Evolutionary conservation across 352 stramenopile species (phyloP).

Genomic region (Plasmopara viticola): DNA sequence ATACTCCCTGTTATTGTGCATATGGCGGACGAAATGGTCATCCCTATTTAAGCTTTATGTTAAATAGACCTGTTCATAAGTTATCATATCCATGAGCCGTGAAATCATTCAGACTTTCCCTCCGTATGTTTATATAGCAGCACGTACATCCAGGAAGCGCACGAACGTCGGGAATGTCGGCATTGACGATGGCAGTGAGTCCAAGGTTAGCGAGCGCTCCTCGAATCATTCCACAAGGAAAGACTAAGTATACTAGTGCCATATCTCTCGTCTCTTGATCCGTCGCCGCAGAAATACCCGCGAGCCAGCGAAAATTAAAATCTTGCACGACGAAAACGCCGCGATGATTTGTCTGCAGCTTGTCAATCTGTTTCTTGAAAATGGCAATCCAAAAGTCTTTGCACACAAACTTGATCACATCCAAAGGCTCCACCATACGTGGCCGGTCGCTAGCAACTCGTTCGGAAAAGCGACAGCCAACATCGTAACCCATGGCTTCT

Average conservation of each 20-base stretch:
- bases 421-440: slow-evolving; percentile 85
- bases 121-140: background rate
- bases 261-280: slow-evolving; percentile 86
- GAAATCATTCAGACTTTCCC: background rate
- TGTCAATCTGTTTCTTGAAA: slow-evolving; percentile 98
- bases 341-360: slow-evolving; percentile 96
- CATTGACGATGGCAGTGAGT: slow-evolving; percentile 92
- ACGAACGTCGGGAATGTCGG: slow-evolving; percentile 89
- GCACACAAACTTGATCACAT: slow-evolving; percentile 98
- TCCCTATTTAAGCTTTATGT: slow-evolving; percentile 84
- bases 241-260: slow-evolving; percentile 91
- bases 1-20: too few relatives aligned
- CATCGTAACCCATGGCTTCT: slow-evolving; percentile 83
- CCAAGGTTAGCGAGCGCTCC: slow-evolving; percentile 93
- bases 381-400: slow-evolving; percentile 98
- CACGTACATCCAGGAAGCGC: slow-evolving; percentile 88
- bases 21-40: slow-evolving; percentile 18
- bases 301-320: slow-evolving; percentile 91
- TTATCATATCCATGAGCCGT: background rate
- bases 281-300: slow-evolving; percentile 65
- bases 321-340: slow-evolving; percentile 95
- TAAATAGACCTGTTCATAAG: slow-evolving; percentile 82
- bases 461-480: slow-evolving; percentile 80
- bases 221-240: slow-evolving; percentile 93
- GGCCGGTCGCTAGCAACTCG: slow-evolving; percentile 61